Evolutionary conservation across 768 basidiomycete genomes (phyloP), one percentile per base, ranked within the genome.

Genomic region (Daedaleopsis sinensis): DNA sequence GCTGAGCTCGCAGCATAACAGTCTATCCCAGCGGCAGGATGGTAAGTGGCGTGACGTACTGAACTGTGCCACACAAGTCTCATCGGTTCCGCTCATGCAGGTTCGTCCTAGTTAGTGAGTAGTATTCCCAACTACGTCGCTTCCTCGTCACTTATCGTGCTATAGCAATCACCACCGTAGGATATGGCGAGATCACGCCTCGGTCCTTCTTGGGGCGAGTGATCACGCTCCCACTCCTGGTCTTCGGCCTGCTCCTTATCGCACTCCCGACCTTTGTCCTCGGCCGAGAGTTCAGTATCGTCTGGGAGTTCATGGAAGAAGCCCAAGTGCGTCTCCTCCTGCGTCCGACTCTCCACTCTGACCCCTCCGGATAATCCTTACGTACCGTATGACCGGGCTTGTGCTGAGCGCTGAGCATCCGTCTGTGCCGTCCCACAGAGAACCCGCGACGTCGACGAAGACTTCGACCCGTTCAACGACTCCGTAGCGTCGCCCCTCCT

Each of bases 181-280:
- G 94, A 13, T 96, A 94, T 67, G 94, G 94, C 39, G 94, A 96
- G 73, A 92, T 95, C 56, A 93, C 91, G 0, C 94, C 94, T 0
- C 84, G 91, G 13, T 93, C 93, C 1, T 87, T 90, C 73, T 79
- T 96, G n/a, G 94, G 94, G 0, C 87, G 93, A 2, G 77, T 96
- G 38, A 79, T 96, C 66, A 94, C 94, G 0, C 77, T 96, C 1
- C 94, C 94, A 0, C 82, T 97, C 19, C 85, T 97, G 51, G 82
- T 93, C 13, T 96, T 93, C 66, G 94, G 94, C 3, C 80, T 96
- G 11, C 80, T 97, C 0, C 80, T 96, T 44, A 94, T 97, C 69
- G 95, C 94, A 0, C 81, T 96, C 5, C 94, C 94, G 8, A 90
- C 87, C 68, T 96, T 97, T 69, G 94, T 97, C 1, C 84, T 97